Conservation (phyloP, 176 grass and related monocot species). For the Triticum turgidum region DNA sequence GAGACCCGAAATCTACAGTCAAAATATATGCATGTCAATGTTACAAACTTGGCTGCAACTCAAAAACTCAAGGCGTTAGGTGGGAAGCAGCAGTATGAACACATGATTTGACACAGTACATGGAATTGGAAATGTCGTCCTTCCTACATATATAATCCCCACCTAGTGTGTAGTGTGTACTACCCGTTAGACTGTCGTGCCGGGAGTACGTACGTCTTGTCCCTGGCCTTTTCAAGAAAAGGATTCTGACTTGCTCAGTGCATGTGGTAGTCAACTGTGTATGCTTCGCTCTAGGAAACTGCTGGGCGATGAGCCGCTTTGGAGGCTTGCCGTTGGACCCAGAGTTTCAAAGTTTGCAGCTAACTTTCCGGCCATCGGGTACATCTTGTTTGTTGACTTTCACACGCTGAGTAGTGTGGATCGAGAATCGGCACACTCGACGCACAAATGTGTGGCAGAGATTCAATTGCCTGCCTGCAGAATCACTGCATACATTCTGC, state of each 20-base stretch:
- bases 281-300: slow-evolving; percentile 38
- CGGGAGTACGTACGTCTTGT: slow-evolving; percentile 29
- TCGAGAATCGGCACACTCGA: not conserved
- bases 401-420: slow-evolving; percentile 24
- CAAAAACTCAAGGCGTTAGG: not conserved
- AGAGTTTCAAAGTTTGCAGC: slow-evolving; percentile 40
- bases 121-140: slow-evolving; percentile 32
- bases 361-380: slow-evolving; percentile 37
- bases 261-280: slow-evolving; percentile 45
- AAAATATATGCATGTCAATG: not conserved
- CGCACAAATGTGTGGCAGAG: not conserved
- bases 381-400: slow-evolving; percentile 51
- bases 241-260: slow-evolving; percentile 13
- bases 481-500: not conserved
- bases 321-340: slow-evolving; percentile 36
- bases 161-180: slow-evolving; percentile 27
- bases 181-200: slow-evolving; percentile 16
- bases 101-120: not conserved
- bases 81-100: slow-evolving; percentile 29
- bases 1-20: not conserved
- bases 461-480: slow-evolving; percentile 3
- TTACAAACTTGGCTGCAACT: not conserved
- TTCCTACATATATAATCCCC: not conserved
- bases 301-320: slow-evolving; percentile 29
- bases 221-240: slow-evolving; percentile 12